Evolutionary conservation across 2,329 filamentous ascomycete species (phyloP).

Genomic region (Pleoardoris graminearum): DNA sequence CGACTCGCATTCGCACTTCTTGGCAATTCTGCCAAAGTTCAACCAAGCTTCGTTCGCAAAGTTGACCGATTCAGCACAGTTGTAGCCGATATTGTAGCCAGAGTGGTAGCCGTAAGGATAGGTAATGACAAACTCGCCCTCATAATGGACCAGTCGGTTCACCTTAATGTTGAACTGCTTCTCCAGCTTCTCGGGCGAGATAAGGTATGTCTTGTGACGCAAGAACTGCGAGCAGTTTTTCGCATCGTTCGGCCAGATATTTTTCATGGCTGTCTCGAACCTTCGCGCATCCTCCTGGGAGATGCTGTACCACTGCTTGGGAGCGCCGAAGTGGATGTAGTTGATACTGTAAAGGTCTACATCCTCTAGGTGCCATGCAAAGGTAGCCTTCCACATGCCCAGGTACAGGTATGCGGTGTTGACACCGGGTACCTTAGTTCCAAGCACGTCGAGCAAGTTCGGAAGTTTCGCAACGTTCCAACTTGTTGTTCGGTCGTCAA

Average conservation of each 20-base stretch:
- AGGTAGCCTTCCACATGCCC: conserved; percentile 99
- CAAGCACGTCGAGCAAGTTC: conserved; percentile 90
- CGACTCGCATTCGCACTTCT: conserved; percentile 94
- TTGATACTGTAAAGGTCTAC: conserved; percentile 99
- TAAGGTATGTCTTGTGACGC: conserved; percentile 95
- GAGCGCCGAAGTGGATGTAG: conserved; percentile 97
- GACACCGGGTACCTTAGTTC: conserved; percentile 93
- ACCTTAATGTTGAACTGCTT: conserved; percentile 93
- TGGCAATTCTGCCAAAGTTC: conserved; percentile 91
- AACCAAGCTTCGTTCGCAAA: conserved; percentile 96
- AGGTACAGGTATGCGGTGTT: conserved; percentile 98
- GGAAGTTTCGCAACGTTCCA: conserved; percentile 97
- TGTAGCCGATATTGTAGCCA: conserved; percentile 96
- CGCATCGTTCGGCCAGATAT: conserved; percentile 89
- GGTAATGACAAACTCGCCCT: conserved; percentile 97
- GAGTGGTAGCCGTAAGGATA: conserved; percentile 99
- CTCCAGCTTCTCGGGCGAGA: conserved; percentile 85
- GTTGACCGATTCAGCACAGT: conserved; percentile 98
- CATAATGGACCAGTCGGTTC: conserved; percentile 92
- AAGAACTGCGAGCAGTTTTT: conserved; percentile 97
- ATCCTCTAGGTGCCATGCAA: conserved; percentile 98
- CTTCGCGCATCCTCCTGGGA: conserved; percentile 90
- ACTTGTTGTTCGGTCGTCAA: conserved; percentile 77
- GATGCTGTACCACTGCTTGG: conserved; percentile 99
- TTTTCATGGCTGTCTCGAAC: conserved; percentile 95